Base-by-base conservation (phyloP, 2,329 filamentous ascomycete genomes). In the Thelonectria blattea region DNA sequence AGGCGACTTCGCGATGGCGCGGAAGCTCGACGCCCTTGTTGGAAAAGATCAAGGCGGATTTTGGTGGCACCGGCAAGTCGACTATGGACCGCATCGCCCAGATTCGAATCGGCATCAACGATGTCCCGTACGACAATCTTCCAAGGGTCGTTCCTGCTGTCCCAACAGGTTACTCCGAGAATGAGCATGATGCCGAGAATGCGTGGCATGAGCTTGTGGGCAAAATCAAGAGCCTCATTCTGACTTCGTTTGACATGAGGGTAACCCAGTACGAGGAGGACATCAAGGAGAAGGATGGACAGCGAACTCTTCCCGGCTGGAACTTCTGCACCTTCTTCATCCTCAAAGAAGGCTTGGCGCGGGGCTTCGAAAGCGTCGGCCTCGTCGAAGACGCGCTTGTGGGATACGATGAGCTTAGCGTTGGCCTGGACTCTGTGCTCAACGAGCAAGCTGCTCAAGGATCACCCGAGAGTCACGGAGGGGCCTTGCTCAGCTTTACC, bases 251-350 rank as follows among this genome's bases (percentile, higher is more conserved):
- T 73, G 94, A 98, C 77, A 83, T 89, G 68, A 87, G 95, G 9
- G 95, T 99, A 1, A 88, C 86, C 18, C 94, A 98, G 71, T 99
- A 99, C 74, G 95, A 99, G 75, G 93, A 97, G 61, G 95, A 99
- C 68, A 97, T 99, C 67, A 91, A 92, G 64, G 95, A 97, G 75
- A 95, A 93, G 72, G 94, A 98, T 68, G 86, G 89, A 0, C 93
- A 98, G 74, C 85, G 94, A 48, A 88, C 83, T 34, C 79, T 99
- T 17, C 95, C 95, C 0, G 95, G 95, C 0, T 99, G 95, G 95
- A 99, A 99, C 72, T 99, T 99, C 73, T 98, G 95, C 76, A 99
- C 95, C 0, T 99, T 99, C 74, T 99, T 99, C 74, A 93, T 99
- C 15, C 83, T 99, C 9, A 99, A 99, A 72, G 95, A 99, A 75